These are phyloP conservation scores for Artomyces pyxidatus DNA, from an alignment of 768 basidiomycete genomes.

Conservation along the genomic window DNA sequence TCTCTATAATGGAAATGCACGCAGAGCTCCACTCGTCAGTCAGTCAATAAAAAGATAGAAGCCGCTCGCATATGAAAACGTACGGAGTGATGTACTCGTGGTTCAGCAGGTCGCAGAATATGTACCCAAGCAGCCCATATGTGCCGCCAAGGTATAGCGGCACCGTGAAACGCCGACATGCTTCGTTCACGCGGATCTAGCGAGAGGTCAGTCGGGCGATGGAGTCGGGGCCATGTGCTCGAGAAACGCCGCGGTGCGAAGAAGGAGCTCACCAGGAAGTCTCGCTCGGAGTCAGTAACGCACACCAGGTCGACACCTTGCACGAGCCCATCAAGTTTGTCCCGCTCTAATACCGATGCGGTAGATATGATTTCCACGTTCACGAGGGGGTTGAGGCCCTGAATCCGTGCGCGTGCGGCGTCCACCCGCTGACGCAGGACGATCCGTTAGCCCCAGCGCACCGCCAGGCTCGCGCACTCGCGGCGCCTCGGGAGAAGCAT, in stretches of 20 bases:
- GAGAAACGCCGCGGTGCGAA: neutral
- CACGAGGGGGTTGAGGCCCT: constrained; percentile 90
- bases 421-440: constrained; percentile 60
- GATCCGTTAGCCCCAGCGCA: too few species aligned
- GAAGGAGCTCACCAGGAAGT: constrained; percentile 57
- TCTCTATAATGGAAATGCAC: constrained; percentile 34
- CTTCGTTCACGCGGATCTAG: constrained; percentile 70
- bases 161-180: constrained; percentile 65
- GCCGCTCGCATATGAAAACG: constrained; percentile 25
- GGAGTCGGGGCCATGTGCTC: neutral
- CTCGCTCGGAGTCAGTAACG: constrained; percentile 68
- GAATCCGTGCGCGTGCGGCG: constrained; percentile 77
- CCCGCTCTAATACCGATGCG: constrained; percentile 37
- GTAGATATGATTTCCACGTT: constrained; percentile 61
- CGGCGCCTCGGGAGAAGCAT: neutral
- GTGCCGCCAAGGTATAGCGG: constrained; percentile 91
- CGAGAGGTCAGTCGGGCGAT: neutral
- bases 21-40: neutral
- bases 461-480: too few species aligned
- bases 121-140: constrained; percentile 86
- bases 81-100: constrained; percentile 86
- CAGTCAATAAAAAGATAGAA: constrained; percentile 1
- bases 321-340: constrained; percentile 50
- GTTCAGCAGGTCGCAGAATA: constrained; percentile 85
- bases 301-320: constrained; percentile 77